Evolutionary conservation across 2,329 filamentous ascomycete genomes (phyloP).

Genomic region (Apiospora hydei): DNA sequence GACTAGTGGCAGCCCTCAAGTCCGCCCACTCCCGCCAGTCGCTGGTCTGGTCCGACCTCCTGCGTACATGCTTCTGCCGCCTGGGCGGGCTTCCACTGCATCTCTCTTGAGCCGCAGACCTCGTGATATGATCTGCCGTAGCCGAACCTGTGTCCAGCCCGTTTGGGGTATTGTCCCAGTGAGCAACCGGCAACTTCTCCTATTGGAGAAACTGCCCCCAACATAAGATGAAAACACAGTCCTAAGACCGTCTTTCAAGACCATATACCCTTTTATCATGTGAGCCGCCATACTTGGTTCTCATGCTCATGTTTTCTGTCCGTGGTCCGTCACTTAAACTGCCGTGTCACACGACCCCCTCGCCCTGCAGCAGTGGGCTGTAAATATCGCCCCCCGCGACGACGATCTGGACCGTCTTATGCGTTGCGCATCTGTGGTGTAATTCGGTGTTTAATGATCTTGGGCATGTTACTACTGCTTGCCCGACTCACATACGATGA

Average conservation of each 20-base stretch:
- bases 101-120: neutral
- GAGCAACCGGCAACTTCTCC: neutral
- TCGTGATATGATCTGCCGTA: neutral
- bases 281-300: neutral
- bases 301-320: neutral
- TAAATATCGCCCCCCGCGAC: neutral
- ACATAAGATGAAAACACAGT: neutral
- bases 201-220: neutral
- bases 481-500: neutral
- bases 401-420: neutral
- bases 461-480: neutral
- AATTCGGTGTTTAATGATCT: neutral
- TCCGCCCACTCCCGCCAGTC: neutral
- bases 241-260: neutral
- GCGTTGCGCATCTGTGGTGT: neutral
- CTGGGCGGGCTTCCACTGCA: neutral
- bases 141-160: neutral
- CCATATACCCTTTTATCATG: neutral
- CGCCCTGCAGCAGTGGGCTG: neutral
- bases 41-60: neutral
- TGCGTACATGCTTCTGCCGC: neutral
- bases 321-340: neutral
- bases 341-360: neutral
- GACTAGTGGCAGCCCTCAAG: neutral
- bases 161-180: neutral